A percentile compares a stretch with the other conserved stretches of the same genome.
Evolutionary conservation across 257 asterid species (phyloP).

Genomic region (Nicotiana tabacum): DNA sequence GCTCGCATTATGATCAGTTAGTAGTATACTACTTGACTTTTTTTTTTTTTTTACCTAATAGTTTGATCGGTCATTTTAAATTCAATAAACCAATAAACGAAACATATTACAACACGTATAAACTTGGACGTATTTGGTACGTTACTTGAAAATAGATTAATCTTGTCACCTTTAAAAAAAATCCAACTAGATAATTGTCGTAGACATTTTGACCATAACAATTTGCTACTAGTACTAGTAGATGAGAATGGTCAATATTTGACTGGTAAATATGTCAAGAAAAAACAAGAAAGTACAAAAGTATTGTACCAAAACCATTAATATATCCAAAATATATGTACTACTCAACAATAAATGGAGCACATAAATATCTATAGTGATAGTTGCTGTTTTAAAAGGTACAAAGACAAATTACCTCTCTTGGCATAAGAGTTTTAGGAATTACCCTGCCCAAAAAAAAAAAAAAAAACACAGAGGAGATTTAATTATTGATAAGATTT

Average conservation of each 20-base stretch:
- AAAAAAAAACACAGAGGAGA: background rate
- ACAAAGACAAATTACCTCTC: slow-evolving; percentile 57
- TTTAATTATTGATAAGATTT: background rate
- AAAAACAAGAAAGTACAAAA: background rate
- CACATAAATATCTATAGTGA: background rate
- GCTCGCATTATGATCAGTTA: too few relatives aligned
- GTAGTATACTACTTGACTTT: too few relatives aligned
- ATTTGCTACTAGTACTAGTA: background rate
- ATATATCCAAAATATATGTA: background rate
- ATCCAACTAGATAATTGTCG: too few relatives aligned
- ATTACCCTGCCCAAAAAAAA: slow-evolving; percentile 56
- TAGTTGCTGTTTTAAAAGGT: background rate
- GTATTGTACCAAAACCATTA: background rate
- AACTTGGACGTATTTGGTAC: too few relatives aligned
- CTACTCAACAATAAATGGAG: background rate
- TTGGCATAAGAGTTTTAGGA: slow-evolving; percentile 88
- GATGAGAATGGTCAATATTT: background rate
- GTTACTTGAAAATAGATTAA: too few relatives aligned
- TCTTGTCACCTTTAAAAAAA: too few relatives aligned
- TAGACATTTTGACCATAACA: background rate
- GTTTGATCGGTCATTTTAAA: too few relatives aligned
- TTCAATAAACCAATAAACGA: too few relatives aligned
- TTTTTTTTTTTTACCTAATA: too few relatives aligned
- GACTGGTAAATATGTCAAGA: background rate
- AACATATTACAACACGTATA: too few relatives aligned